Evolutionary conservation across 2,329 filamentous ascomycete genomes (phyloP).

Genomic region (Fonsecaea monophora): DNA sequence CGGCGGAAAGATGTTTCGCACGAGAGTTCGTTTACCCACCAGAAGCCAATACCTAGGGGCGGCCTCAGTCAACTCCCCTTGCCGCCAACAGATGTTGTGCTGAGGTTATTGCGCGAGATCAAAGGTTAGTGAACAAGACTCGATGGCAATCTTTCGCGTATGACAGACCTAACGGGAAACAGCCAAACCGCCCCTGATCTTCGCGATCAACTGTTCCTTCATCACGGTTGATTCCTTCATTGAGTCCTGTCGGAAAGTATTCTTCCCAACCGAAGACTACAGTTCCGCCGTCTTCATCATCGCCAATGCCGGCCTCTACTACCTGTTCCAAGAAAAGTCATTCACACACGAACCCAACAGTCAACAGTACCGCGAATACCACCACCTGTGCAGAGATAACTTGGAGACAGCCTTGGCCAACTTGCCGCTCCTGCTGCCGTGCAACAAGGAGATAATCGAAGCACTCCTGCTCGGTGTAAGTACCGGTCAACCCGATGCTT

Average conservation of each 20-base stretch:
- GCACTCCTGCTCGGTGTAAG: background rate
- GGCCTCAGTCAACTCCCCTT: background rate
- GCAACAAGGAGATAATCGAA: background rate
- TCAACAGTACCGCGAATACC: background rate
- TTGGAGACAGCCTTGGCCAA: conserved; percentile 7
- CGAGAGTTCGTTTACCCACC: conserved; percentile 1
- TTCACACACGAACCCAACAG: background rate
- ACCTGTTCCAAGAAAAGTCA: background rate
- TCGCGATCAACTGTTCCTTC: background rate
- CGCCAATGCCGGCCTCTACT: conserved; percentile 5
- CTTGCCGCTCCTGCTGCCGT: background rate
- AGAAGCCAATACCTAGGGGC: background rate
- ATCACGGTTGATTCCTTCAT: background rate
- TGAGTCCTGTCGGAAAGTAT: conserved; percentile 2
- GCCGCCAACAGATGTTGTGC: background rate
- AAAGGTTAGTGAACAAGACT: background rate
- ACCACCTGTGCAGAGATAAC: conserved; percentile 2
- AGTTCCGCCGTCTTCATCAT: background rate
- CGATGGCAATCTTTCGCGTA: background rate
- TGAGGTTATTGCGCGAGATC: conserved; percentile 2
- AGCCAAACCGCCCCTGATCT: background rate
- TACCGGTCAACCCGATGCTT: background rate
- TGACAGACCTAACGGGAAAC: background rate
- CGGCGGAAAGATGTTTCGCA: background rate
- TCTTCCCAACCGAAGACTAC: conserved; percentile 3